These are phyloP conservation scores for Aspergillus viridinutans DNA, from an alignment of 2,329 filamentous ascomycete genomes.

Conservation along the genomic window DNA sequence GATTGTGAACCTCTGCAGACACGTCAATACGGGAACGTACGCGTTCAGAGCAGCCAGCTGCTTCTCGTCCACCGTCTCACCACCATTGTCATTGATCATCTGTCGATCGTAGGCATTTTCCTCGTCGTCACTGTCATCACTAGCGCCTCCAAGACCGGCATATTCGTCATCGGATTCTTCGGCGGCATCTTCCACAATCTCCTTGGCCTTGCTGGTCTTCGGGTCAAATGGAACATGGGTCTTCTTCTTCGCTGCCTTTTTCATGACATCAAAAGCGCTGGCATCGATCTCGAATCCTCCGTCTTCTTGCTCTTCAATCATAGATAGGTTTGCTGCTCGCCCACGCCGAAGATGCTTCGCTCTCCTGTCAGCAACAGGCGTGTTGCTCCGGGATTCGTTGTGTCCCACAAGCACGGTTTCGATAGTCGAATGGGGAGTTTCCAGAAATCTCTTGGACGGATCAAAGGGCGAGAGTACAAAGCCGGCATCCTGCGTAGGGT, in stretches of 20 bases:
- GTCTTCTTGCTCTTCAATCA: constrained; percentile 41
- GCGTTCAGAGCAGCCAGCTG: constrained; percentile 83
- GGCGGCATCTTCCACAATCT: constrained; percentile 87
- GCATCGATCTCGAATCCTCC: constrained; percentile 35
- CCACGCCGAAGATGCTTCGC: constrained; percentile 52
- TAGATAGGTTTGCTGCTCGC: constrained; percentile 42
- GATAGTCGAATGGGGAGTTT: constrained; percentile 62
- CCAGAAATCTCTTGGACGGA: constrained; percentile 59
- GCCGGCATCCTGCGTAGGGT: constrained; percentile 76
- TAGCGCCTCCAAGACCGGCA: constrained; percentile 82
- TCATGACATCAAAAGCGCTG: constrained; percentile 67
- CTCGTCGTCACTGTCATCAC: constrained; percentile 77
- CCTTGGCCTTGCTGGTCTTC: constrained; percentile 80
- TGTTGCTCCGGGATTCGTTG: constrained; percentile 46
- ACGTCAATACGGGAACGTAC: constrained; percentile 51
- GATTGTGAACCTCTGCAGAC: constrained; percentile 8
- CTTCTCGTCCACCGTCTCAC: constrained; percentile 72
- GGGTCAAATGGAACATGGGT: constrained; percentile 65
- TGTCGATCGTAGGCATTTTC: constrained; percentile 73
- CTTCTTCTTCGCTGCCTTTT: constrained; percentile 56
- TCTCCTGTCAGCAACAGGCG: constrained; percentile 61
- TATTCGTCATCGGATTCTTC: constrained; percentile 99
- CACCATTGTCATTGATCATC: constrained; percentile 84
- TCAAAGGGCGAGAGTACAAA: constrained; percentile 71
- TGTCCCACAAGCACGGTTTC: constrained; percentile 61